These are phyloP conservation scores for Nemania serpens DNA, from an alignment of 2,329 filamentous ascomycete species.

Conservation along the genomic window DNA sequence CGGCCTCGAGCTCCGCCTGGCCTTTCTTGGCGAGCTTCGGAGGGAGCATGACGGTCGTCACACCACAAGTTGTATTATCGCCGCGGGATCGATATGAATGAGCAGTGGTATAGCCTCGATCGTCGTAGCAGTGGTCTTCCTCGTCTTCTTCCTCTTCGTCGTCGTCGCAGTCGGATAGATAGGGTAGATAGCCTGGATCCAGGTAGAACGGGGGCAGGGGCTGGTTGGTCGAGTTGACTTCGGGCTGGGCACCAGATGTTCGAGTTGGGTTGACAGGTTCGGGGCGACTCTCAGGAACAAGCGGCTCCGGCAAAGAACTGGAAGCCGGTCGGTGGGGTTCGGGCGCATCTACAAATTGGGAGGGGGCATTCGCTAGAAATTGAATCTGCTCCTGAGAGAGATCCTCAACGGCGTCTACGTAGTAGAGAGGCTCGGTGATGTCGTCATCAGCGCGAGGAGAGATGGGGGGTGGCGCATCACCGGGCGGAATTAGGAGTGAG, in stretches of 20 bases:
- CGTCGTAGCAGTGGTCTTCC: constrained; percentile 64
- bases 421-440: constrained; percentile 49
- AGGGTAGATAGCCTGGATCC: constrained; percentile 43
- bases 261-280: background rate
- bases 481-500: constrained; percentile 5
- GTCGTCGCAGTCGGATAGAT: constrained; percentile 67
- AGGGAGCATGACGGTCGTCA: constrained; percentile 64
- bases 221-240: constrained; percentile 11
- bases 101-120: constrained; percentile 77
- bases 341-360: constrained; percentile 1
- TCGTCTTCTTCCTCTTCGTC: constrained; percentile 78
- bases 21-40: constrained; percentile 73
- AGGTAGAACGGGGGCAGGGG: constrained; percentile 27
- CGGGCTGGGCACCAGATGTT: constrained; percentile 6
- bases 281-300: background rate
- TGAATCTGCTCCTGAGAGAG: constrained; percentile 33
- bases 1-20: constrained; percentile 71
- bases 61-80: constrained; percentile 57
- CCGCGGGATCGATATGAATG: constrained; percentile 77
- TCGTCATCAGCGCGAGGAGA: constrained; percentile 41
- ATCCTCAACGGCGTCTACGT: constrained; percentile 53
- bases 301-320: constrained; percentile 18
- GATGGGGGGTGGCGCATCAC: background rate
- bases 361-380: constrained; percentile 14
- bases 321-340: constrained; percentile 3